Evolutionary conservation across 1,284 basidiomycete species (phyloP), one percentile per base, ranked within the genome.

Genomic region (Termitomyces sp.): DNA sequence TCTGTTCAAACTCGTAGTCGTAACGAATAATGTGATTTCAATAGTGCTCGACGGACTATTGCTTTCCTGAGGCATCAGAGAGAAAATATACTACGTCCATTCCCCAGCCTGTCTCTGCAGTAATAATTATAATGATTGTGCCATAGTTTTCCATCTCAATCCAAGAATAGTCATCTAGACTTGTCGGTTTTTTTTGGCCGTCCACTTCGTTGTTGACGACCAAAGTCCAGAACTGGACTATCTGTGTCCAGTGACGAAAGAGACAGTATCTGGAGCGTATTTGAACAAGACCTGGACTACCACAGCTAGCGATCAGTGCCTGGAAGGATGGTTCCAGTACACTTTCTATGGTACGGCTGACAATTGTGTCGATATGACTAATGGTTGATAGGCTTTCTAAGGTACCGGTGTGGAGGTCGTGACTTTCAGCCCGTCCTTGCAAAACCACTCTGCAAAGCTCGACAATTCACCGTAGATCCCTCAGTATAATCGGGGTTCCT

Each of bases 221-320:
- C 71, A 70, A 53, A 69, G 70, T 60, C 44, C 55, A 2, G 61
- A 64, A 36, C 58, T 74, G 58, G 58, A 67, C 26, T 75, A 73
- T 55, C 64, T 73, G 15, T 75, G 73, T 54, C 65, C 68, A 15
- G 65, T 70, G 2, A 57, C 59, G 15, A 63, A 68, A 30, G 65
- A 73, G 45, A 55, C 53, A 6, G 67, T 72, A 10, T 55, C 63
- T 39, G 68, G 70, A 28, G 62, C 68, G 13, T 74, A 70, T 58
- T 70, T 66, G 57, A 70, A 69, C 54, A 68, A 70, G 54, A 72
- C 72, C 5, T 73, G 73, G 71, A 70, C 72, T 8, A 65, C 68
- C 15, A 66, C 69, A 41, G 57, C 63, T 17, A 63, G 61, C 44
- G 40, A 54, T 36, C 58, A 60, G 17, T 67, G 66, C 34, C 68